Evolutionary conservation across 2,329 filamentous ascomycete genomes (phyloP).

Genomic region (Calycina herbarum): DNA sequence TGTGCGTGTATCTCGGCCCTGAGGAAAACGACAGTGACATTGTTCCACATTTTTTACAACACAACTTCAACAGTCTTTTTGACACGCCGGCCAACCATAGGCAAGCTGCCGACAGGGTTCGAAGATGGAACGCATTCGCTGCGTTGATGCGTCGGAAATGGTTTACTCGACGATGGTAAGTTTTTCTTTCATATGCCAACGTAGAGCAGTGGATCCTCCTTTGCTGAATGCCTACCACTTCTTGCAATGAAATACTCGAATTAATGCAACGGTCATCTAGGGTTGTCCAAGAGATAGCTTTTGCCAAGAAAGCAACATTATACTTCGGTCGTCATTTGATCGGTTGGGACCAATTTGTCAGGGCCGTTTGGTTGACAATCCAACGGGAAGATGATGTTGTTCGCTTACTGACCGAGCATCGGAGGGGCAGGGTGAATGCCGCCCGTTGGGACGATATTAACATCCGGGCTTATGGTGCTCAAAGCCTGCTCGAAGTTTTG

Average conservation of each 20-base stretch:
- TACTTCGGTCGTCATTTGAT: background rate
- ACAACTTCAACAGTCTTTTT: background rate
- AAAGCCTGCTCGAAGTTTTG: background rate
- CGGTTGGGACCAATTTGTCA: background rate
- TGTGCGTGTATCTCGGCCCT: slow-evolving; percentile 1
- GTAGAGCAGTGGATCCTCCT: background rate
- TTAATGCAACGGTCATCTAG: background rate
- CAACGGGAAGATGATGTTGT: background rate
- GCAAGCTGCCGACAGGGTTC: background rate
- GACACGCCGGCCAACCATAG: no score
- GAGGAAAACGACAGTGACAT: background rate
- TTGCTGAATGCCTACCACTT: background rate
- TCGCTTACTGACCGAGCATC: background rate
- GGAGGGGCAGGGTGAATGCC: background rate
- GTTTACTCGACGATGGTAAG: slow-evolving; percentile 1
- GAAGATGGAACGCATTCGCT: background rate
- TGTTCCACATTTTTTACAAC: background rate
- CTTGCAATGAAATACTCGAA: background rate
- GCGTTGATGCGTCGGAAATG: background rate
- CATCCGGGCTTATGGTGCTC: background rate
- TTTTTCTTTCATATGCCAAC: background rate
- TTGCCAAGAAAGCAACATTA: slow-evolving; percentile 6
- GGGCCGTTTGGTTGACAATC: background rate
- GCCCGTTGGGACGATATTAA: background rate
- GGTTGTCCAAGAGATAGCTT: slow-evolving; percentile 10